Percentiles rank a stretch among this genome's conserved stretches.
Conservation (phyloP, 805 yeast species). For the Monosporozyma solicola region DNA sequence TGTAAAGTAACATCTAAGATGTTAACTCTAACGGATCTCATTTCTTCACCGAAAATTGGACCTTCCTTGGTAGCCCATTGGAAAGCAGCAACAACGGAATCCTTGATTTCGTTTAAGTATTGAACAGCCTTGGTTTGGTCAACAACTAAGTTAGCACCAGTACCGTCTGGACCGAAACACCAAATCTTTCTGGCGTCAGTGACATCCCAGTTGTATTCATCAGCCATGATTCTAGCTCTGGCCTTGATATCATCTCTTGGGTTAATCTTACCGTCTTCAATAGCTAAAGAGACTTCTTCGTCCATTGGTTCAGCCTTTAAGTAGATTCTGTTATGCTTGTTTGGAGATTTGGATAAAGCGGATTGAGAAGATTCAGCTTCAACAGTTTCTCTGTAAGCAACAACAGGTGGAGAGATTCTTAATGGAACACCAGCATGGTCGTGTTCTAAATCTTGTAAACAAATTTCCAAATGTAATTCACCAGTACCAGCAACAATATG, state of each 20-base stretch:
- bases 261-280: slow-evolving; percentile 84
- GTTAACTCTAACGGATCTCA: slow-evolving; percentile 96
- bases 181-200: slow-evolving; percentile 99
- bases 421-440: slow-evolving; percentile 99
- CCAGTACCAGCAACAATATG: slow-evolving; percentile 99
- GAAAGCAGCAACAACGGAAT: slow-evolving; percentile 99
- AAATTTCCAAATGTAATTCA: slow-evolving; percentile 98
- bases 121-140: slow-evolving; percentile 99
- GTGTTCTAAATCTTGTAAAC: slow-evolving; percentile 89
- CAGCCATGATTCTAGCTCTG: slow-evolving; percentile 98
- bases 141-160: slow-evolving; percentile 96
- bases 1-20: slow-evolving; percentile 97
- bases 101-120: slow-evolving; percentile 98
- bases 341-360: slow-evolving; percentile 98
- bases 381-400: slow-evolving; percentile 98
- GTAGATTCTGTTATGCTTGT: slow-evolving; percentile 99
- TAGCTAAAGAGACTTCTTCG: slow-evolving; percentile 87
- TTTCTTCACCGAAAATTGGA: slow-evolving; percentile 93
- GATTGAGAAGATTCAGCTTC: slow-evolving; percentile 86
- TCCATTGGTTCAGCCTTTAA: slow-evolving; percentile 93
- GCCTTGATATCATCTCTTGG: slow-evolving; percentile 98
- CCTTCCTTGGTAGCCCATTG: slow-evolving; percentile 99
- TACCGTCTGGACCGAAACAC: slow-evolving; percentile 99
- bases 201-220: slow-evolving; percentile 99
- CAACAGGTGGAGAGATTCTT: slow-evolving; percentile 96